Evolutionary conservation across 495 filamentous ascomycete genomes (phyloP).

Genomic region (Aspergillus diversus): DNA sequence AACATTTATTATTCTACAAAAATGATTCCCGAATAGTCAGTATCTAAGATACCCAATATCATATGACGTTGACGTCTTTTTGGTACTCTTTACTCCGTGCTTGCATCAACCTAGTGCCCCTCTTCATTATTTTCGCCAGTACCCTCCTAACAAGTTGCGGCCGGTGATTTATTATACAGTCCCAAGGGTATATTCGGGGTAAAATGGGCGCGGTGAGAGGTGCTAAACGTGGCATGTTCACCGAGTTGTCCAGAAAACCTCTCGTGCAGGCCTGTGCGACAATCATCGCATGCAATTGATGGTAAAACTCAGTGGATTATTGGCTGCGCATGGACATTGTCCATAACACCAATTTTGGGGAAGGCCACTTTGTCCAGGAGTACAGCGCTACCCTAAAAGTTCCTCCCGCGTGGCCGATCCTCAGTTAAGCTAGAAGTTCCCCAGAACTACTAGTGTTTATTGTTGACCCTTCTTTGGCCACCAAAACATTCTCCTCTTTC

Average conservation of each 20-base stretch:
- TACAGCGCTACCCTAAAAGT: conserved; percentile 10
- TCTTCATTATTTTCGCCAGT: too few species aligned
- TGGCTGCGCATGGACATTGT: neutral
- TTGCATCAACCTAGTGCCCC: too few species aligned
- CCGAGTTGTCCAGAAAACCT: neutral
- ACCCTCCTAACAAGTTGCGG: too few species aligned
- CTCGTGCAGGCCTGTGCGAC: neutral
- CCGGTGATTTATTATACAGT: too few species aligned
- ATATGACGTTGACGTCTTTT: too few species aligned
- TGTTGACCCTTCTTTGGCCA: conserved; percentile 16
- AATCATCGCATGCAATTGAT: neutral
- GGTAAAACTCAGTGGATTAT: neutral
- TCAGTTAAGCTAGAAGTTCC: conserved; percentile 11
- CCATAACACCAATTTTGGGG: neutral
- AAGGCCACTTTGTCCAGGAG: conserved; percentile 2
- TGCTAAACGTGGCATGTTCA: conserved; percentile 1
- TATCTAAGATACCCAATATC: too few species aligned
- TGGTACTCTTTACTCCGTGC: too few species aligned
- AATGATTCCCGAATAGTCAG: too few species aligned
- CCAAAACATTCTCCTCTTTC: conserved; percentile 18
- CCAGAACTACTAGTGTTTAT: conserved; percentile 13
- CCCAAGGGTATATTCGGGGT: too few species aligned
- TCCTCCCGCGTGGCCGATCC: conserved; percentile 8
- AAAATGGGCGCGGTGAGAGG: neutral
- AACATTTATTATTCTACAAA: too few species aligned